phyloP scores from a whole-genome alignment of 1,139 yeast genomes.

The Scheffersomyces cryptocercus region DNA sequence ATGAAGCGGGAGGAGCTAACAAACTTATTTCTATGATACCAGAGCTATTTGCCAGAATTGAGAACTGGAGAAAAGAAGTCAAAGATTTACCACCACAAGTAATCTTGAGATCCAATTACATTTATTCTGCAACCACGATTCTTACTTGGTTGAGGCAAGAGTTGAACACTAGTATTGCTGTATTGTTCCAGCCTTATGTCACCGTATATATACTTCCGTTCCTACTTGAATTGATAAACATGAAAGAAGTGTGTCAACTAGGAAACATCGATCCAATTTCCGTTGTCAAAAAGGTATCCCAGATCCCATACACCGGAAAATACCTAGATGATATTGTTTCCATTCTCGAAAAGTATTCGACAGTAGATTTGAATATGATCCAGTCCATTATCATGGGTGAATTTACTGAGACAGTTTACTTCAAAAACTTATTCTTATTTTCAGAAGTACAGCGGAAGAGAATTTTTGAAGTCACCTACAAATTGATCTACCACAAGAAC shows the following conservation, averaged over 20 bases:
- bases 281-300: slow-evolving; percentile 57
- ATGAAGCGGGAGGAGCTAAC: slow-evolving; percentile 22
- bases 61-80: slow-evolving; percentile 40
- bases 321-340: slow-evolving; percentile 48
- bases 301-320: slow-evolving; percentile 51
- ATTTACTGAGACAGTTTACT: slow-evolving; percentile 73
- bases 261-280: slow-evolving; percentile 62
- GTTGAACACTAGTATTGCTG: slow-evolving; percentile 42
- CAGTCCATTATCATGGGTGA: slow-evolving; percentile 70
- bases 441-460: slow-evolving; percentile 46
- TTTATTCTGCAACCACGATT: slow-evolving; percentile 48
- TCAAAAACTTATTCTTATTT: slow-evolving; percentile 66
- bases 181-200: slow-evolving; percentile 38
- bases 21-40: slow-evolving; percentile 26
- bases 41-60: slow-evolving; percentile 43
- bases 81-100: slow-evolving; percentile 43
- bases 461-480: slow-evolving; percentile 55
- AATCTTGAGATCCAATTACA: slow-evolving; percentile 46
- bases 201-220: slow-evolving; percentile 66
- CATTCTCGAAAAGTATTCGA: slow-evolving; percentile 50
- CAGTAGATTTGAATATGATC: slow-evolving; percentile 54
- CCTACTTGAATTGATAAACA: slow-evolving; percentile 60
- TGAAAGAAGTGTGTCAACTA: slow-evolving; percentile 82
- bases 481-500: slow-evolving; percentile 60
- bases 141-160: slow-evolving; percentile 45